phyloP scores from a whole-genome alignment of 805 yeast genomes.

The Metschnikowia similis region DNA sequence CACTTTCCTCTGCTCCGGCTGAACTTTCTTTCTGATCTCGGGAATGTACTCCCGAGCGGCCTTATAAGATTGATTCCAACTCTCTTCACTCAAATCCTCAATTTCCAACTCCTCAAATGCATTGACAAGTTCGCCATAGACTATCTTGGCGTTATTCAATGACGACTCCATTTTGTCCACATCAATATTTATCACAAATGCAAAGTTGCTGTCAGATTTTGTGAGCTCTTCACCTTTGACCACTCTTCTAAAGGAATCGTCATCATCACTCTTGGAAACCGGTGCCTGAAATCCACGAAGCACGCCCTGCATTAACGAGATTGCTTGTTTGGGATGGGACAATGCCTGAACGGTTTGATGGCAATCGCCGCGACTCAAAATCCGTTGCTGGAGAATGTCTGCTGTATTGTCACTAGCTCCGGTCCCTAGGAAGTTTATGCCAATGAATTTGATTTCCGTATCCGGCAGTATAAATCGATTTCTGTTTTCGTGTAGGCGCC shows the following conservation, averaged over 20 bases:
- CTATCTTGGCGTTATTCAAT: constrained; percentile 39
- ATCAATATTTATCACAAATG: constrained; percentile 55
- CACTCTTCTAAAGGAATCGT: constrained; percentile 1
- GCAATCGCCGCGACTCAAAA: constrained; percentile 70
- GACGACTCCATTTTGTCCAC: constrained; percentile 20
- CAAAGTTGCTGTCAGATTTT: constrained; percentile 57
- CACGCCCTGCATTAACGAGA: constrained; percentile 7
- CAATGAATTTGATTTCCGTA: constrained; percentile 53
- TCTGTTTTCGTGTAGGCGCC: constrained; percentile 39
- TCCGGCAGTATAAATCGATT: constrained; percentile 27
- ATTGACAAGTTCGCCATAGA: constrained; percentile 26
- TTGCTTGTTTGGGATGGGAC: constrained; percentile 42
- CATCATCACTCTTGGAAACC: constrained; percentile 6
- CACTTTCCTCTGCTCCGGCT: constrained; percentile 7
- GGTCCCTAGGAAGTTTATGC: constrained; percentile 58
- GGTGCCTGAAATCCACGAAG: constrained; percentile 11
- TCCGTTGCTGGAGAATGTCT: constrained; percentile 55
- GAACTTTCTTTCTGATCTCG: constrained; percentile 34
- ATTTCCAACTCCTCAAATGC: constrained; percentile 7
- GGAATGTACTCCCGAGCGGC: constrained; percentile 57
- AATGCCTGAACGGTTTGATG: constrained; percentile 75
- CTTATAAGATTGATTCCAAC: constrained; percentile 44
- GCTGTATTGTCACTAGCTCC: constrained; percentile 33
- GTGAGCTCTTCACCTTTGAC: constrained; percentile 9
- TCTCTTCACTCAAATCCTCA: constrained; percentile 25